Percentiles rank a stretch among this genome's conserved stretches.
Evolutionary conservation across 1,139 yeast genomes (phyloP).

Genomic region (Trichomonascaceae sp.): DNA sequence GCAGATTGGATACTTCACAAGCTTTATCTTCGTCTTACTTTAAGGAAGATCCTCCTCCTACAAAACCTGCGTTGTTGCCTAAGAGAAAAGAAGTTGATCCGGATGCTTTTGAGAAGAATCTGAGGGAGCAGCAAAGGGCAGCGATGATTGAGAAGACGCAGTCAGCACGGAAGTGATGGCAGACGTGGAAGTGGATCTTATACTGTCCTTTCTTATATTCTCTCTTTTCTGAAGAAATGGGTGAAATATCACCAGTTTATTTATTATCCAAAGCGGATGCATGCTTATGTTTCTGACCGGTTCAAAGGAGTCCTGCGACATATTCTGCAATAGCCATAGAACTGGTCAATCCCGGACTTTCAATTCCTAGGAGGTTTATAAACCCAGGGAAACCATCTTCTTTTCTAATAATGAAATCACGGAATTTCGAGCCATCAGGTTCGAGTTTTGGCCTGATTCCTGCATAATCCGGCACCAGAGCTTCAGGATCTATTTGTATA

Average conservation of each 20-base stretch:
- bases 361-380: constrained; percentile 74
- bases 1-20: constrained; percentile 58
- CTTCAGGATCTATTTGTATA: constrained; percentile 51
- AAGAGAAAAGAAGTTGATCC: constrained; percentile 32
- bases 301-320: constrained; percentile 43
- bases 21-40: constrained; percentile 69
- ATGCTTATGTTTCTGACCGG: background rate
- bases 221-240: too few relatives aligned
- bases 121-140: constrained; percentile 21
- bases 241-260: background rate
- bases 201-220: too few relatives aligned
- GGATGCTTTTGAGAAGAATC: constrained; percentile 20
- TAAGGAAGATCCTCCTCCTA: constrained; percentile 68
- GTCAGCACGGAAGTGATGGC: constrained; percentile 9
- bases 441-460: constrained; percentile 79
- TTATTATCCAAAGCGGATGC: background rate
- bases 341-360: constrained; percentile 84
- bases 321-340: constrained; percentile 76
- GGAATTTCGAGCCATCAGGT: constrained; percentile 44
- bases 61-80: constrained; percentile 66
- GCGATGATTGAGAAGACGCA: constrained; percentile 24
- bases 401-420: constrained; percentile 66
- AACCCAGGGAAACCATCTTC: constrained; percentile 71
- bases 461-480: constrained; percentile 60
- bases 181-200: too few relatives aligned